Evolutionary conservation across 352 stramenopile genomes (phyloP).

Genomic region (Thalassiosira hispida): DNA sequence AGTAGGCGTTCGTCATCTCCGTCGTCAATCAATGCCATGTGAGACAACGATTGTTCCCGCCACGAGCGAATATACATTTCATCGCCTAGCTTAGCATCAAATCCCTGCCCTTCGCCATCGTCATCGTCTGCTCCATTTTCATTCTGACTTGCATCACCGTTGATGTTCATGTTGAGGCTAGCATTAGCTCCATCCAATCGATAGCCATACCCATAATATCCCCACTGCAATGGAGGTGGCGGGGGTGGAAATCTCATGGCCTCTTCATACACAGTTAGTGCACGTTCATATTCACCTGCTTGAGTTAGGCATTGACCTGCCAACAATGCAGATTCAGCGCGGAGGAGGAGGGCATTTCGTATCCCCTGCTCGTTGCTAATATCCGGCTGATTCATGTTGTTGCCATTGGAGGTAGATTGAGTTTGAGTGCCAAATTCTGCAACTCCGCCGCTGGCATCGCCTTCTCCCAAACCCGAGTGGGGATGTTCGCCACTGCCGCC

Average conservation of each 20-base stretch:
- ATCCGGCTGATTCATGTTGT: background rate
- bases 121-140: conserved; percentile 8
- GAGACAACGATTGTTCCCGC: conserved; percentile 32
- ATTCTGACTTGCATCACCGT: too few relatives aligned
- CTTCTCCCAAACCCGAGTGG: too few relatives aligned
- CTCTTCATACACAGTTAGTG: conserved; percentile 35
- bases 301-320: conserved; percentile 39
- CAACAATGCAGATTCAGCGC: conserved; percentile 39
- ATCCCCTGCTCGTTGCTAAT: conserved; percentile 31
- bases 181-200: too few relatives aligned
- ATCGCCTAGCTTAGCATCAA: conserved; percentile 18
- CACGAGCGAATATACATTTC: conserved; percentile 38
- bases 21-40: conserved; percentile 57
- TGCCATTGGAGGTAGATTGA: too few relatives aligned
- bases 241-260: conserved; percentile 42
- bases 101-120: conserved; percentile 1
- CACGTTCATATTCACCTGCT: conserved; percentile 40
- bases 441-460: too few relatives aligned
- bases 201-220: conserved; percentile 47
- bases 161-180: too few relatives aligned
- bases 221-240: conserved; percentile 33
- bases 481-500: too few relatives aligned
- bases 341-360: conserved; percentile 27
- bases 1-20: conserved; percentile 64
- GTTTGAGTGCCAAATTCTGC: too few relatives aligned